Percentiles rank a stretch among this genome's conserved stretches.
Conservation (phyloP, 257 asterid genomes). For the Plantago ovata region DNA sequence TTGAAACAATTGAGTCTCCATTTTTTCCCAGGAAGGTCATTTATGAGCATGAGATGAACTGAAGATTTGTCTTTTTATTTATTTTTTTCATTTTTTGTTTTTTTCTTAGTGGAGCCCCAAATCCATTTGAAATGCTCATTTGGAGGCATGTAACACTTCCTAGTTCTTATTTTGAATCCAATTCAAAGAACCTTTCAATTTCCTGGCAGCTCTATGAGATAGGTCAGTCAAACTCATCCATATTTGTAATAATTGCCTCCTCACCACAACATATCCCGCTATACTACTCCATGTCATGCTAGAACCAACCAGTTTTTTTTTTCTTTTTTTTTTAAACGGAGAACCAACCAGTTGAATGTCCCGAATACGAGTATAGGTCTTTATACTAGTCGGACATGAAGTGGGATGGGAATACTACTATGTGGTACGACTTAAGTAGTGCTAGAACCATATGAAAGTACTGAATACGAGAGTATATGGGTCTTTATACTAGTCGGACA, state of each 20-base stretch:
- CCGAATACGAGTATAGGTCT: too few relatives aligned
- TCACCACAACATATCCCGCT: too few relatives aligned
- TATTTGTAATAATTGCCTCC: conserved; percentile 28
- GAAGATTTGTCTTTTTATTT: not conserved
- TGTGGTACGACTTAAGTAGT: too few relatives aligned
- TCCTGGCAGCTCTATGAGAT: conserved; percentile 33
- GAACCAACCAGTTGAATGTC: too few relatives aligned
- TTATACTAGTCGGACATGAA: too few relatives aligned
- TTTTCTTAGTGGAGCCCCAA: not conserved
- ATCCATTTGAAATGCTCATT: not conserved
- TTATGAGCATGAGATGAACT: conserved; percentile 6
- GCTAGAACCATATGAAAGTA: too few relatives aligned
- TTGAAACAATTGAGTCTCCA: conserved; percentile 39
- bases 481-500: too few relatives aligned
- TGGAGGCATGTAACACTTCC: not conserved
- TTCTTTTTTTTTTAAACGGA: too few relatives aligned
- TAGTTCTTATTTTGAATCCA: conserved; percentile 12
- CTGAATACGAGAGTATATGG: too few relatives aligned
- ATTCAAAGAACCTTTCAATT: conserved; percentile 26
- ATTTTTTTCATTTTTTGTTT: not conserved
- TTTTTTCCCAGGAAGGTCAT: conserved; percentile 11
- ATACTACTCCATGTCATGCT: too few relatives aligned
- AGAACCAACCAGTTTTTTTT: too few relatives aligned
- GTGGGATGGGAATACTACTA: too few relatives aligned
- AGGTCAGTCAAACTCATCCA: conserved; percentile 33